phyloP scores from a whole-genome alignment of 2,329 filamentous ascomycete species.

The Trichoderma pleuroti region DNA sequence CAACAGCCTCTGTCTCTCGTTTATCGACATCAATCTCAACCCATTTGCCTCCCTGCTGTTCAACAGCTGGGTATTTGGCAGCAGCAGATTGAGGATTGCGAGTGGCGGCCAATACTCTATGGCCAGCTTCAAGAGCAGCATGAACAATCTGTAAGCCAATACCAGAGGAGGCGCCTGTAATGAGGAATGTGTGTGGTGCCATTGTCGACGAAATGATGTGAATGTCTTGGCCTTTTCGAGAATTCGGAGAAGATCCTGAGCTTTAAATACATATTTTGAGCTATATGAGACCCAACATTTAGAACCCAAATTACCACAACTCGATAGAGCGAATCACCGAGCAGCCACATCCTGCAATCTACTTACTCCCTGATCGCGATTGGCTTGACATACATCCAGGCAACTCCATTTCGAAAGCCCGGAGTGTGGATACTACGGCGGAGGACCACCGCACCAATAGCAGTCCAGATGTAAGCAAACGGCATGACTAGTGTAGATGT shows the following conservation, averaged over 20 bases:
- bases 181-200: background rate
- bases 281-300: background rate
- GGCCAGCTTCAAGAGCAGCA: background rate
- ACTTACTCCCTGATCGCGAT: too few relatives aligned
- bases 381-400: background rate
- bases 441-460: background rate
- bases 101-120: background rate
- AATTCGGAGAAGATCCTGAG: background rate
- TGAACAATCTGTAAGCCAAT: background rate
- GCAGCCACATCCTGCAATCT: too few relatives aligned
- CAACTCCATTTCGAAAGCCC: background rate
- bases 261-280: background rate
- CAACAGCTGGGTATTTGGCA: too few relatives aligned
- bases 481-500: background rate
- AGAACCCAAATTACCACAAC: background rate
- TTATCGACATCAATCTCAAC: too few relatives aligned
- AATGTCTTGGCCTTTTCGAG: background rate
- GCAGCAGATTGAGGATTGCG: too few relatives aligned
- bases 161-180: slow-evolving; percentile 1
- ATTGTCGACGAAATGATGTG: too few relatives aligned
- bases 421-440: background rate
- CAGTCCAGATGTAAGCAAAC: background rate
- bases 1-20: too few relatives aligned
- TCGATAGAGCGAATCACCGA: too few relatives aligned
- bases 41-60: too few relatives aligned